A percentile compares a stretch with the other conserved stretches of the same genome.
phyloP scores from a whole-genome alignment of 352 stramenopile species.

The Phytopythium ostracodes region DNA sequence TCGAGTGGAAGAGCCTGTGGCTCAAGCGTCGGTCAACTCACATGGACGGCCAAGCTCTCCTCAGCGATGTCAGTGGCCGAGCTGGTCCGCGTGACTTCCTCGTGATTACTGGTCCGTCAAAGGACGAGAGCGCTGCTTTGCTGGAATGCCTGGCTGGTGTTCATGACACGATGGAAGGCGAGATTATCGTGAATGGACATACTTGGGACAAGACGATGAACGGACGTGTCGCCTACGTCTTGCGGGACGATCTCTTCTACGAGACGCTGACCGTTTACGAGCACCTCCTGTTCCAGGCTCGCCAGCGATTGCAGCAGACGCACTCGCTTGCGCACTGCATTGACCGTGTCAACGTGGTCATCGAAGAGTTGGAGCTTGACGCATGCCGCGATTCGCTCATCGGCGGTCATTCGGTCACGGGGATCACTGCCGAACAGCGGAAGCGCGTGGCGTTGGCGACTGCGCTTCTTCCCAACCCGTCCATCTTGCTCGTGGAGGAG shows the following conservation, averaged over 20 bases:
- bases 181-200: conserved; percentile 60
- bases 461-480: conserved; percentile 76
- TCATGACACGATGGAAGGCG: conserved; percentile 76
- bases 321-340: conserved; percentile 24
- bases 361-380: conserved; percentile 53
- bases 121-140: conserved; percentile 86
- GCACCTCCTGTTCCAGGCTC: conserved; percentile 84
- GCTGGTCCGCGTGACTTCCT: conserved; percentile 44
- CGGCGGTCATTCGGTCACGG: conserved; percentile 42
- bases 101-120: conserved; percentile 54
- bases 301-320: conserved; percentile 63
- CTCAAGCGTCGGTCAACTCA: conserved; percentile 7
- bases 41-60: conserved; percentile 16
- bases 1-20: conserved; percentile 25
- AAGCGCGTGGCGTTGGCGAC: conserved; percentile 84
- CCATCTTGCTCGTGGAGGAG: conserved; percentile 85
- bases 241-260: conserved; percentile 87
- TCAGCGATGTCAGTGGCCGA: conserved; percentile 40
- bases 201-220: conserved; percentile 34
- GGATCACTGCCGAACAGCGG: conserved; percentile 71
- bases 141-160: conserved; percentile 89
- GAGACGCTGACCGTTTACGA: conserved; percentile 87
- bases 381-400: conserved; percentile 48
- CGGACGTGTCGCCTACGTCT: conserved; percentile 53
- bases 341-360: conserved; percentile 50